phyloP scores from a whole-genome alignment of 2,329 filamentous ascomycete species.

The Scopulariopsis brevicaulis region DNA sequence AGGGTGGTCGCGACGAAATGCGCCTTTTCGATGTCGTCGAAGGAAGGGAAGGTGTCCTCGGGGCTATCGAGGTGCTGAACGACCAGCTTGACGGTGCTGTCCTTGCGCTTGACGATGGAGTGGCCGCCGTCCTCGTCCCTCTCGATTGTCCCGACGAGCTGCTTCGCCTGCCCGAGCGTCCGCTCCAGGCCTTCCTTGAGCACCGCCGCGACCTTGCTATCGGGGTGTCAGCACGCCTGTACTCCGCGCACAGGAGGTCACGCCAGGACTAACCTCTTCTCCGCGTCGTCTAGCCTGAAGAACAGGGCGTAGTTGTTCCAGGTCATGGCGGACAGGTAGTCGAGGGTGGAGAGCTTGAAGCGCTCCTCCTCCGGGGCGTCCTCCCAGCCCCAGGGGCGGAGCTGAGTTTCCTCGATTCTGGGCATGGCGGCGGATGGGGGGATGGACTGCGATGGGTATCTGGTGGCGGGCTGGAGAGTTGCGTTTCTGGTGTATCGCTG shows the following conservation, averaged over 20 bases:
- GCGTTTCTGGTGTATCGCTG: not conserved
- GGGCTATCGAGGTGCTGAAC: conserved; percentile 23
- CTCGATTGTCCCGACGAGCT: conserved; percentile 26
- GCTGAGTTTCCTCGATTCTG: conserved; percentile 13
- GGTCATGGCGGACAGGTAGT: conserved; percentile 18
- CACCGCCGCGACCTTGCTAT: conserved; percentile 9
- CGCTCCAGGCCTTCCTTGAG: conserved; percentile 22
- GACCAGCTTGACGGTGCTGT: conserved; percentile 20
- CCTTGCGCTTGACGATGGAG: conserved; percentile 21
- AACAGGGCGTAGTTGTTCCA: conserved; percentile 28
- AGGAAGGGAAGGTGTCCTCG: conserved; percentile 20
- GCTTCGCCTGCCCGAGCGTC: conserved; percentile 22
- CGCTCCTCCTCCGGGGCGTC: conserved; percentile 21
- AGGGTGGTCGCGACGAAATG: conserved; percentile 20
- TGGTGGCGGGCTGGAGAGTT: not conserved
- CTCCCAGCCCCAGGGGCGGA: conserved; percentile 23
- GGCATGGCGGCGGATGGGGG: conserved; percentile 12
- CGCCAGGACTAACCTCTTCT: conserved; percentile 10
- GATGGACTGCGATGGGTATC: not conserved
- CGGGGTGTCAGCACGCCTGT: not conserved
- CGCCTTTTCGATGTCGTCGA: conserved; percentile 22
- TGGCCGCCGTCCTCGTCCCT: conserved; percentile 20
- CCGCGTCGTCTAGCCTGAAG: conserved; percentile 20
- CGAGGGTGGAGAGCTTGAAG: conserved; percentile 22
- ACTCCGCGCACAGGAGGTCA: not conserved